phyloP scores from a whole-genome alignment of 805 yeast species.

The Ogataea wickerhamii region DNA sequence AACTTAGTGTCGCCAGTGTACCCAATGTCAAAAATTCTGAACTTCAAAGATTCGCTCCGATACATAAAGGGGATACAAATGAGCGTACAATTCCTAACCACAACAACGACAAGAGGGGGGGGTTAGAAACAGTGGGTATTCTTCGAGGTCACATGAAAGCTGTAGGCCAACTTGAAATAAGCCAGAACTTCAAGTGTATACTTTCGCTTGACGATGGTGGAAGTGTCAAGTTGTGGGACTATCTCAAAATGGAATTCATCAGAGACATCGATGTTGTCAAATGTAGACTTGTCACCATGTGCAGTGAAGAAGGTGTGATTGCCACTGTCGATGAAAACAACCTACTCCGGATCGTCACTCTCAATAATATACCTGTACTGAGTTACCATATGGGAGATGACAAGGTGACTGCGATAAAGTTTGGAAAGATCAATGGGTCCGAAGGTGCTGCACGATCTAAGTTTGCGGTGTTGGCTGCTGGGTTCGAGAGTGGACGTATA shows the following conservation, averaged over 20 bases:
- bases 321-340: constrained; percentile 31
- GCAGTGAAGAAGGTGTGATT: constrained; percentile 54
- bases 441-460: constrained; percentile 5
- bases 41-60: constrained; percentile 11
- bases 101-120: neutral
- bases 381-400: constrained; percentile 16
- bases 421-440: constrained; percentile 18
- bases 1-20: constrained; percentile 14
- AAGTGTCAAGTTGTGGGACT: constrained; percentile 60
- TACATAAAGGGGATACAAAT: constrained; percentile 6
- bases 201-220: constrained; percentile 57
- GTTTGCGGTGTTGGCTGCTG: constrained; percentile 34
- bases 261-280: constrained; percentile 30
- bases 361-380: constrained; percentile 50
- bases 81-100: too few species aligned
- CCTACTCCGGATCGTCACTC: constrained; percentile 39
- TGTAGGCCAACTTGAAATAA: constrained; percentile 44
- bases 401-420: constrained; percentile 14
- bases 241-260: constrained; percentile 48
- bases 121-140: constrained; percentile 18
- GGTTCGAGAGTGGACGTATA: constrained; percentile 29
- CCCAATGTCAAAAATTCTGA: constrained; percentile 43
- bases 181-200: constrained; percentile 51
- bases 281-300: constrained; percentile 38
- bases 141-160: constrained; percentile 56